These are phyloP conservation scores for Russula olivacea DNA, from an alignment of 768 basidiomycete species.

Conservation along the genomic window DNA sequence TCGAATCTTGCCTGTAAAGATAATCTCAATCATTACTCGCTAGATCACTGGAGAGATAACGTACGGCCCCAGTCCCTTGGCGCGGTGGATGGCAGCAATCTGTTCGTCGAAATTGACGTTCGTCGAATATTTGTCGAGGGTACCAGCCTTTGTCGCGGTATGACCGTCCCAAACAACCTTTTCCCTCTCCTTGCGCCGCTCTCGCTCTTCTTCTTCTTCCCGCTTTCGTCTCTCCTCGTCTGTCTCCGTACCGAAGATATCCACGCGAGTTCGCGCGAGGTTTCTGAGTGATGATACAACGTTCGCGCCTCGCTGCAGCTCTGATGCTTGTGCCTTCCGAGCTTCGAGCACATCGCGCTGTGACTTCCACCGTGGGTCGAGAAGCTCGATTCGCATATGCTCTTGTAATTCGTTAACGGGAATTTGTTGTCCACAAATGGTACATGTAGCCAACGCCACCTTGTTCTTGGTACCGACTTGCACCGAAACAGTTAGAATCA, in stretches of 20 bases:
- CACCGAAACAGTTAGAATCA: slow-evolving; percentile 13
- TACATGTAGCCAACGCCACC: slow-evolving; percentile 77
- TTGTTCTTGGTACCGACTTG: slow-evolving; percentile 65
- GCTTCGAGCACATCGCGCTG: slow-evolving; percentile 85
- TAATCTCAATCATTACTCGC: slow-evolving; percentile 14
- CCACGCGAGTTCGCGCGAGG: slow-evolving; percentile 91
- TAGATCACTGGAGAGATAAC: slow-evolving; percentile 32
- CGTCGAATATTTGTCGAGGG: slow-evolving; percentile 87
- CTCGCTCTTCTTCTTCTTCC: slow-evolving; percentile 82
- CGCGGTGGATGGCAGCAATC: slow-evolving; percentile 92
- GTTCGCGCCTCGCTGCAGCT: slow-evolving; percentile 85
- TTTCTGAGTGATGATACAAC: slow-evolving; percentile 90
- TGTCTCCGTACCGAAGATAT: slow-evolving; percentile 92
- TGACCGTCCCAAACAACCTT: slow-evolving; percentile 99
- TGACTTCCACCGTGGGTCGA: slow-evolving; percentile 98
- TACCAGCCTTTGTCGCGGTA: slow-evolving; percentile 87
- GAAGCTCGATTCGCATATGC: slow-evolving; percentile 95
- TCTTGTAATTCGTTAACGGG: slow-evolving; percentile 94
- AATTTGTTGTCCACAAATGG: slow-evolving; percentile 93
- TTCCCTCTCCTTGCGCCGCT: slow-evolving; percentile 81
- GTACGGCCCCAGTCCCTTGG: slow-evolving; percentile 84
- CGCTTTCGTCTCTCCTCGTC: slow-evolving; percentile 86
- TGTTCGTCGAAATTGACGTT: slow-evolving; percentile 97
- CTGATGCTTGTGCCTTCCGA: slow-evolving; percentile 84
- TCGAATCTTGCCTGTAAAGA: slow-evolving; percentile 54